Conservation (phyloP, 768 basidiomycete genomes). For the Mycena albidolilacea region DNA sequence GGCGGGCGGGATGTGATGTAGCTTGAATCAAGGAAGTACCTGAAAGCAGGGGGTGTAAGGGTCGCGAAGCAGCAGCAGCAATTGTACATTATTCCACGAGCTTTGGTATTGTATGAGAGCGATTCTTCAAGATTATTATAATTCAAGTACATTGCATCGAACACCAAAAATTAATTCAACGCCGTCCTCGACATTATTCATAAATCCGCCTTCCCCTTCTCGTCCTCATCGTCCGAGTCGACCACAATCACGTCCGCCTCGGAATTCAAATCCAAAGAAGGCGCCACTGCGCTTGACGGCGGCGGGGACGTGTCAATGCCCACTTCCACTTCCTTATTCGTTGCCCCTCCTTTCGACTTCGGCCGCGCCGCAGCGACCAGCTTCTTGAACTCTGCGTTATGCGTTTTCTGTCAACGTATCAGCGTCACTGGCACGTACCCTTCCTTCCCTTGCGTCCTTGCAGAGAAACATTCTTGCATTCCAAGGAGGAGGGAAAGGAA, state of each 20-base stretch:
- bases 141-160: too few relatives aligned
- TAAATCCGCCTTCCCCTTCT: neutral
- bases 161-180: too few relatives aligned
- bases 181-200: neutral
- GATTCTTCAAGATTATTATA: neutral
- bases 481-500: too few relatives aligned
- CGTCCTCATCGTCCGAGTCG: constrained; percentile 53
- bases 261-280: constrained; percentile 7
- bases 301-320: neutral
- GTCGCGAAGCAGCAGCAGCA: neutral
- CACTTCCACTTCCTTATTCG: constrained; percentile 7
- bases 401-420: constrained; percentile 50
- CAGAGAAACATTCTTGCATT: too few relatives aligned
- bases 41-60: constrained; percentile 26
- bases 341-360: constrained; percentile 32
- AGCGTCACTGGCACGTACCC: neutral
- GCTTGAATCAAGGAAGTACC: constrained; percentile 30
- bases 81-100: constrained; percentile 30
- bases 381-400: constrained; percentile 57
- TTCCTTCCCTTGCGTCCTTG: too few relatives aligned
- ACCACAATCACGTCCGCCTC: constrained; percentile 50
- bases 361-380: constrained; percentile 55
- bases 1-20: constrained; percentile 36
- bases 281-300: neutral
- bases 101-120: too few relatives aligned